These are phyloP conservation scores for Wickerhamomyces alni DNA, from an alignment of 805 yeast genomes.

Conservation along the genomic window DNA sequence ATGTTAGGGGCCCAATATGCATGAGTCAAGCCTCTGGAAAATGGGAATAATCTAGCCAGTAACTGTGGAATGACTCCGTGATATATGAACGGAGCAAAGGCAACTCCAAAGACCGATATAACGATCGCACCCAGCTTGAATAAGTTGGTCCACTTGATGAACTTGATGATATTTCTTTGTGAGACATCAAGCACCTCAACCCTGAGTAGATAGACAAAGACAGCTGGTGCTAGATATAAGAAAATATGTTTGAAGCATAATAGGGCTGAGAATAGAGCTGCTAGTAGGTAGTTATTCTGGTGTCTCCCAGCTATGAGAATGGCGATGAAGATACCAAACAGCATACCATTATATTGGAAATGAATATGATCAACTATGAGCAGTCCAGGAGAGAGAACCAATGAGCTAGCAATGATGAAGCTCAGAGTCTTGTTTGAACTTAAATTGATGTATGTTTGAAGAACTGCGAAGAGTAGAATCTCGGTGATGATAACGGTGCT, in stretches of 20 bases:
- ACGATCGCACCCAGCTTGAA: conserved; percentile 61
- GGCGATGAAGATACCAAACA: conserved; percentile 76
- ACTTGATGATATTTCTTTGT: conserved; percentile 25
- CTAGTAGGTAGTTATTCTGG: conserved; percentile 51
- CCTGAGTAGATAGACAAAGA: conserved; percentile 71
- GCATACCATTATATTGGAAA: conserved; percentile 93
- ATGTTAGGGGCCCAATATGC: conserved; percentile 99
- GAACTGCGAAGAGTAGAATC: conserved; percentile 56
- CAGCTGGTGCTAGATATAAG: conserved; percentile 90
- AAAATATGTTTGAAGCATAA: conserved; percentile 94
- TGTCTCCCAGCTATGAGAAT: conserved; percentile 68
- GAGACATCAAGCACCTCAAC: conserved; percentile 53
- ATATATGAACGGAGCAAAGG: conserved; percentile 72
- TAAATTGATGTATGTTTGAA: conserved; percentile 64
- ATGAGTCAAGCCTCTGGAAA: conserved; percentile 91
- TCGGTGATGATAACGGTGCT: conserved; percentile 76
- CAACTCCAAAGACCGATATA: conserved; percentile 50
- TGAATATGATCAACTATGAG: conserved; percentile 91
- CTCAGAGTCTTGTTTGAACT: conserved; percentile 36
- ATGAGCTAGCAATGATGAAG: conserved; percentile 74
- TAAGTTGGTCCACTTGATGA: conserved; percentile 50
- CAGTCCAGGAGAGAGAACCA: conserved; percentile 85
- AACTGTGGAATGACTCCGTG: conserved; percentile 59
- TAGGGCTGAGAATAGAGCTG: conserved; percentile 63
- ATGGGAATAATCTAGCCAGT: conserved; percentile 75